These are phyloP conservation scores for Camellia oleifera DNA, from an alignment of 179 eudicot species.

Conservation along the genomic window DNA sequence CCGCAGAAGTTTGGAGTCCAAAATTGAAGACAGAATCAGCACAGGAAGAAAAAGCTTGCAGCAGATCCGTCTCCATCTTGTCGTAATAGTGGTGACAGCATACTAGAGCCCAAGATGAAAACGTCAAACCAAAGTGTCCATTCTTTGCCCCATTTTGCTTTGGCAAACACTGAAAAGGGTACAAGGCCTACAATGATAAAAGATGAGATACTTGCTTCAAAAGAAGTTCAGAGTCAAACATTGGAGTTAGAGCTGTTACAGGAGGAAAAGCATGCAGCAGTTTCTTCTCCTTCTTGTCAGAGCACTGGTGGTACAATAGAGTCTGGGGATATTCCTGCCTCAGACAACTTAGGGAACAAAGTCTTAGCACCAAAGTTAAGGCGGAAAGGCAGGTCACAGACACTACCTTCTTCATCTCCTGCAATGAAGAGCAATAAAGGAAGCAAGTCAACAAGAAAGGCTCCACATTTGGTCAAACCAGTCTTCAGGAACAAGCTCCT, in stretches of 20 bases:
- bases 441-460: conserved; percentile 45
- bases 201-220: conserved; percentile 24
- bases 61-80: conserved; percentile 2
- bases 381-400: conserved; percentile 43
- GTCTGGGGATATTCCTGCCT: conserved; percentile 17
- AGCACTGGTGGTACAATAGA: conserved; percentile 22
- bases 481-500: conserved; percentile 56
- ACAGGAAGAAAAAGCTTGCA: conserved; percentile 10
- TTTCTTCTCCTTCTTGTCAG: conserved; percentile 26
- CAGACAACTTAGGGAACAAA: conserved; percentile 35
- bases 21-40: conserved; percentile 14
- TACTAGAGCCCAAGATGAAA: neutral
- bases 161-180: conserved; percentile 21
- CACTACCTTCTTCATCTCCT: conserved; percentile 33
- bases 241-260: conserved; percentile 24
- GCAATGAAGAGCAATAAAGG: conserved; percentile 47
- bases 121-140: neutral
- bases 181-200: conserved; percentile 18
- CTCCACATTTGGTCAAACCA: conserved; percentile 55
- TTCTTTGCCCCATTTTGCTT: conserved; percentile 32
- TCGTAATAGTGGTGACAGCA: conserved; percentile 17
- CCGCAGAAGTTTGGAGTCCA: conserved; percentile 24
- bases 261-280: conserved; percentile 26
- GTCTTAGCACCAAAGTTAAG: conserved; percentile 34
- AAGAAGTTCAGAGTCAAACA: conserved; percentile 25